Base-by-base conservation (phyloP, 148 eudicot species). In the Euryodendron excelsum region DNA sequence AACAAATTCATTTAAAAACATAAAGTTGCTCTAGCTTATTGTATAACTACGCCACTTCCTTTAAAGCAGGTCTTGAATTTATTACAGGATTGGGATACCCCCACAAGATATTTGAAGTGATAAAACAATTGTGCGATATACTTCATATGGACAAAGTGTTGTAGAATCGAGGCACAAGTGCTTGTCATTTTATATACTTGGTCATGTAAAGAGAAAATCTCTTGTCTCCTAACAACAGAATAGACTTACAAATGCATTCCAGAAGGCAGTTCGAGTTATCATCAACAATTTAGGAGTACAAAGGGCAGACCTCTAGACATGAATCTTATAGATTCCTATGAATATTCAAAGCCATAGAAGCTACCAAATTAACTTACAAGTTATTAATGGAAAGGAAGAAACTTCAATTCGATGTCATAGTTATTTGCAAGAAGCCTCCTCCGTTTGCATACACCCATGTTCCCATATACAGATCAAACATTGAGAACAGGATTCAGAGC, bases 1-100 rank as follows among this genome's bases (percentile, higher is more conserved):
- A 71, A 41, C 15, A 78, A 77, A 75, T 50, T 74, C 14, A 0
- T 70, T 15, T 48, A 55, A 75, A 37, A 36, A 37, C 21, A 8
- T 18, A 27, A 30, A 68, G 30, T 5, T 20, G 33, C 28, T 48
- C 8, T 15, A 28, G 78, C 68, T 31, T 18, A 25, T 30, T 47
- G 73, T 44, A 47, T 30, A 69, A 47, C 56, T 69, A 45, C 12
- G 15, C 15, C 73, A 45, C 27, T 71, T 20, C 47, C 45, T 3
- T 31, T 31, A 7, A 3, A 45, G 74, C 60, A 71, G 17, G 48
- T 5, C 23, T 6, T 20, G 25, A 56, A 18, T 23, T 28, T 27
- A 4, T 23, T 31, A 31, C 7, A 0, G n/a, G 37, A 66, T 36
- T 37, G 15, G 47, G 47, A 71, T 14, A 14, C 37, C 74, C 59